Base-by-base conservation (phyloP, 75 land plant species). In the Pseudotsuga menziesii region DNA sequence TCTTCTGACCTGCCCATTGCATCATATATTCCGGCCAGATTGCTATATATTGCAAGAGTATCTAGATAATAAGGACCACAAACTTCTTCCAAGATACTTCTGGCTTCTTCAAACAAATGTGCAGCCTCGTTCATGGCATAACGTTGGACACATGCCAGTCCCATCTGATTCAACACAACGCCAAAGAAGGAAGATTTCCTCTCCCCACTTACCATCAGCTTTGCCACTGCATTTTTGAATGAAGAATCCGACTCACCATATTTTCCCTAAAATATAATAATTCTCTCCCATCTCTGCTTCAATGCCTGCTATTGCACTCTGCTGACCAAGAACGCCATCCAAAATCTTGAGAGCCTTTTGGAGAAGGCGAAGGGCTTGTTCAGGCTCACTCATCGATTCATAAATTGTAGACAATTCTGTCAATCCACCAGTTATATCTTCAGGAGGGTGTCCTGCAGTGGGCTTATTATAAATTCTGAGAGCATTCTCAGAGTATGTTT, bases 241-340 rank as follows among this genome's bases (percentile, higher is more conserved):
- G 88, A 84, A 12, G 71, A 25, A 63, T 86, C 81, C 3, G 94
- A 82, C 4, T 87, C 91, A 23, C 67, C 44, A 59, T 84, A 91
- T 1, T 85, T 91, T 57, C 88, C 91, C n/a, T 69, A 83, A 44
- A 87, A 91, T 82, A 73, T 88, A 91, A 39, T 89, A 85, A 80
- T 93, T 85, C 29, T 91, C 89, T 57, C 98, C 98, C 75, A 95
- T 89, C 66, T 95, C 96, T 4, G 98, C 98, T 78, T 95, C 98
- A 66, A 95, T 87, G 11, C 93, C 96, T 11, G 94, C 96, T 20
- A 91, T 73, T 29, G 88, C 81, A 75, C 83, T 86, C 78, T 91
- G 88, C 71, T 87, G 88, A 78, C 98, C 98, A 69, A 97, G 89
- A 13, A 85, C 81, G 58, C 78, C 77, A 35, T 86, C 86, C 29